Evolutionary conservation across 805 yeast species (phyloP).

Genomic region (Lipomyces sp.): DNA sequence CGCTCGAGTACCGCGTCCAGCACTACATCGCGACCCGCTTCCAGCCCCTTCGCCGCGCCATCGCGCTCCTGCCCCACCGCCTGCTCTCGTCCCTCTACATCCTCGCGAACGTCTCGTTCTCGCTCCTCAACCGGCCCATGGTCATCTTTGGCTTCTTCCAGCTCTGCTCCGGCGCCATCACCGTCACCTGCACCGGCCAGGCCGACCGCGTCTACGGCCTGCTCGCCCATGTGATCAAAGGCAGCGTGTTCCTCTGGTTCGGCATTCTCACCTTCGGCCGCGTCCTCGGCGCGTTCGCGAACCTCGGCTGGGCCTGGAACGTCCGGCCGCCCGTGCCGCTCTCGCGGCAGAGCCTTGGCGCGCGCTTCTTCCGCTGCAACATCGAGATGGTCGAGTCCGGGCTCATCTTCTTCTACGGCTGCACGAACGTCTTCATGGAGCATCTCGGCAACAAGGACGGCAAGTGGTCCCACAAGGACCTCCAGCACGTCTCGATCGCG

Average conservation of each 20-base stretch:
- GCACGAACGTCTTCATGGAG: constrained; percentile 85
- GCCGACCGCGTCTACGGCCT: constrained; percentile 69
- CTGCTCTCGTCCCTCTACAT: constrained; percentile 33
- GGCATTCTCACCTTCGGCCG: constrained; percentile 83
- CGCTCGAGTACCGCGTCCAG: constrained; percentile 24
- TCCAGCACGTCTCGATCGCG: constrained; percentile 88
- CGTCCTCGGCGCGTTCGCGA: constrained; percentile 75
- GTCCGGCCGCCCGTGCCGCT: constrained; percentile 31
- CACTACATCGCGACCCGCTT: constrained; percentile 13
- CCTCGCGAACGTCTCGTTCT: constrained; percentile 44
- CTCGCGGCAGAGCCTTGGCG: constrained; percentile 30
- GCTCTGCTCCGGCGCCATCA: constrained; percentile 56
- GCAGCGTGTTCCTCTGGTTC: constrained; percentile 75
- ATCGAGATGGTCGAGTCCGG: constrained; percentile 84
- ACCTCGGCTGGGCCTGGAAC: constrained; percentile 92
- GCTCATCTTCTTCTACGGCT: constrained; percentile 81
- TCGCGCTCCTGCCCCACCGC: constrained; percentile 27
- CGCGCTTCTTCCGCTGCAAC: constrained; percentile 50
- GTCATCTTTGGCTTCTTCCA: constrained; percentile 59
- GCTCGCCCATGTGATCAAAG: constrained; percentile 93
- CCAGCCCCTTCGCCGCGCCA: constrained; percentile 18
- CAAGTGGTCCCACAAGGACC: constrained; percentile 82
- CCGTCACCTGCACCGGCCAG: constrained; percentile 66
- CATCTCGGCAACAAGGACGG: constrained; percentile 78
- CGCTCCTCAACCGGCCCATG: constrained; percentile 60